Evolutionary conservation across 371 early-diverging fungal species (phyloP), one percentile per base, ranked within the genome.

Genomic region (Rhizopus delemar): DNA sequence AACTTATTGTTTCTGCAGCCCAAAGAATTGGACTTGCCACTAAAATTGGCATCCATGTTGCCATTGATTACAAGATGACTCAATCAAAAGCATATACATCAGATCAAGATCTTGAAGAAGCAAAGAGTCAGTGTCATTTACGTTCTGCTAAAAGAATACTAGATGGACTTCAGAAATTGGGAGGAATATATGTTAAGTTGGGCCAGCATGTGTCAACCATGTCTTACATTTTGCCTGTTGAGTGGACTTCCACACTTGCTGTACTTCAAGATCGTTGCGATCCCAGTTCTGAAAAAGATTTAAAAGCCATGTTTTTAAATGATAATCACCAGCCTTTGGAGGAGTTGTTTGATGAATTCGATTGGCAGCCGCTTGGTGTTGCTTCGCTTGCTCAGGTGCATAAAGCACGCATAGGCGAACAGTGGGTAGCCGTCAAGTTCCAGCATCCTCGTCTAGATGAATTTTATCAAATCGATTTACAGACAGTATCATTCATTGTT

Each of bases 131-230:
- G 33, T 71, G 81, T 8, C 79, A 86, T 53, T 57, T 62, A 41
- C 70, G 83, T 5, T 76, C 73, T 51, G 93, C 94, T 0, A 65
- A 85, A 5, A 56, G 83, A 35, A 61, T 92, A 5, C 63, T 90
- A 29, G 69, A 69, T 28, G 84, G 85, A 32, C 73, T 84, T 16
- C 70, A 77, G 55, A 70, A 66, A 33, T 79, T 90, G 52, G 94
- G 93, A 35, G 97, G 97, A n/a, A 87, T 94, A 32, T 96, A 94
- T 63, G 91, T 96, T 67, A 96, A 96, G 64, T 80, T 96, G 46
- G 94, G 95, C 2, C 95, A 95, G 67, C 94, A 95, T 69, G 70
- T 94, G 6, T 83, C 92, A 8, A 90, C 95, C 7, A 78, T 96
- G 83, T 83, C 82, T 31, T 94, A 93, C 59, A 68, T 94, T n/a